These are phyloP conservation scores for Syncephalastrum monosporum DNA, from an alignment of 371 early-diverging fungal species.

Conservation along the genomic window DNA sequence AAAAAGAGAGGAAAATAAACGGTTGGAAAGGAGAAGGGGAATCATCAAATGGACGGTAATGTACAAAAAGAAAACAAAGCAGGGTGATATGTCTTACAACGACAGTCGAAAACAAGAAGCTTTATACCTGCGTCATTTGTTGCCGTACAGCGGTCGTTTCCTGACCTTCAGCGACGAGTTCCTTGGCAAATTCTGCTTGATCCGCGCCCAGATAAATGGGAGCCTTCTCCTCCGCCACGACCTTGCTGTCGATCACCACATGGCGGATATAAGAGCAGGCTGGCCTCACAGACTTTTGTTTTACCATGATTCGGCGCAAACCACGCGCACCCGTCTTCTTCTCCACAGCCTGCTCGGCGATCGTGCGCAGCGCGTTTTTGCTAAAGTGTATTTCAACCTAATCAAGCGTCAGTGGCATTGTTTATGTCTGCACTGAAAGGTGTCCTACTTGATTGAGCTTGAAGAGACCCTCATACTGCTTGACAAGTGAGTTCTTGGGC, in stretches of 20 bases:
- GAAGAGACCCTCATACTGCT: slow-evolving; percentile 82
- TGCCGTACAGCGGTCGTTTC: slow-evolving; percentile 7
- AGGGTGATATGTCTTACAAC: slow-evolving; percentile 3
- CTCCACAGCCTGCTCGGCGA: slow-evolving; percentile 76
- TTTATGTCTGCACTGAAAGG: not conserved
- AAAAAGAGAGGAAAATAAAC: slow-evolving; percentile 2
- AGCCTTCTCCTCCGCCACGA: slow-evolving; percentile 55
- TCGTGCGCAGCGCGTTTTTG: slow-evolving; percentile 61
- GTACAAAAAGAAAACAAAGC: slow-evolving; percentile 9
- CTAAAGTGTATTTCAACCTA: slow-evolving; percentile 69
- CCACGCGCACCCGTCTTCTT: slow-evolving; percentile 92
- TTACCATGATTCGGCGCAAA: slow-evolving; percentile 79
- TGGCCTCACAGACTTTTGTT: too few species aligned
- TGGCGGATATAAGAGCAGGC: slow-evolving; percentile 56
- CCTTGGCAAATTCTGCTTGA: slow-evolving; percentile 39
- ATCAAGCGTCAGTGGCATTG: too few species aligned
- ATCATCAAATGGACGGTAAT: slow-evolving; percentile 1
- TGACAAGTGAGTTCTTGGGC: slow-evolving; percentile 81
- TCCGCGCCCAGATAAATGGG: slow-evolving; percentile 64
- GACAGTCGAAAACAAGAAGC: slow-evolving; percentile 6
- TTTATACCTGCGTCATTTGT: slow-evolving; percentile 23
- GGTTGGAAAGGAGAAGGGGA: slow-evolving; percentile 2
- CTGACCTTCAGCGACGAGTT: slow-evolving; percentile 29
- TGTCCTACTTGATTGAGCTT: slow-evolving; percentile 54
- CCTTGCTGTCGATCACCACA: slow-evolving; percentile 70